Percentiles rank a stretch among this genome's conserved stretches.
Conservation (phyloP, 306 rosid genomes). For the Castanea sativa region DNA sequence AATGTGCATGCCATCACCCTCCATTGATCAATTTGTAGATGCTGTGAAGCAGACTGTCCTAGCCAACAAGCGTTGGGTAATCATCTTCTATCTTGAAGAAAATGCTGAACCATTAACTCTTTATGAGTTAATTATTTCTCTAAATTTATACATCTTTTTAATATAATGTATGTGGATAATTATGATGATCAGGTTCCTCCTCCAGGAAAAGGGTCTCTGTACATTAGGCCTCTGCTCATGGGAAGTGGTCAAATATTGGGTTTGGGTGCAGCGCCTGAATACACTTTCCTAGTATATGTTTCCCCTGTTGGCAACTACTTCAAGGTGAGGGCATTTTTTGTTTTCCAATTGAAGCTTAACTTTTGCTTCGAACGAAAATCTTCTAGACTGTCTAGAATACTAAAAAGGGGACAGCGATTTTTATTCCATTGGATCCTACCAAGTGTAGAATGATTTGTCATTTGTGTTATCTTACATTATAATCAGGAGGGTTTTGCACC, state of each 20-base stretch:
- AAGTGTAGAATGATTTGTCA: neutral
- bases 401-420: too few relatives aligned
- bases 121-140: neutral
- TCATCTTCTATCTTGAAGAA: neutral
- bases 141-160: neutral
- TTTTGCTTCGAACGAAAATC: too few relatives aligned
- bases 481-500: constrained; percentile 82
- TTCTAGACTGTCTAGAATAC: too few relatives aligned
- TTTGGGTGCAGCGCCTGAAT: constrained; percentile 75
- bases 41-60: constrained; percentile 67
- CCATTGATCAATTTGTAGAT: constrained; percentile 62
- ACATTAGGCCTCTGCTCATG: constrained; percentile 76
- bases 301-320: constrained; percentile 93
- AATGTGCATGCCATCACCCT: constrained; percentile 86
- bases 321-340: constrained; percentile 39
- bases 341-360: neutral
- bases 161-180: neutral
- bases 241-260: constrained; percentile 87
- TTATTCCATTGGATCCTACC: neutral
- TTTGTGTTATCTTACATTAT: neutral
- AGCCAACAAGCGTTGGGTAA: constrained; percentile 86
- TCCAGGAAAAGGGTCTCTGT: constrained; percentile 70
- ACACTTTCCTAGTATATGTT: constrained; percentile 69
- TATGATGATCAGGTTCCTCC: constrained; percentile 68
- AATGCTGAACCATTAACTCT: neutral